Conservation (phyloP, 2,329 filamentous ascomycete species). For the Exophiala alcalophila region DNA sequence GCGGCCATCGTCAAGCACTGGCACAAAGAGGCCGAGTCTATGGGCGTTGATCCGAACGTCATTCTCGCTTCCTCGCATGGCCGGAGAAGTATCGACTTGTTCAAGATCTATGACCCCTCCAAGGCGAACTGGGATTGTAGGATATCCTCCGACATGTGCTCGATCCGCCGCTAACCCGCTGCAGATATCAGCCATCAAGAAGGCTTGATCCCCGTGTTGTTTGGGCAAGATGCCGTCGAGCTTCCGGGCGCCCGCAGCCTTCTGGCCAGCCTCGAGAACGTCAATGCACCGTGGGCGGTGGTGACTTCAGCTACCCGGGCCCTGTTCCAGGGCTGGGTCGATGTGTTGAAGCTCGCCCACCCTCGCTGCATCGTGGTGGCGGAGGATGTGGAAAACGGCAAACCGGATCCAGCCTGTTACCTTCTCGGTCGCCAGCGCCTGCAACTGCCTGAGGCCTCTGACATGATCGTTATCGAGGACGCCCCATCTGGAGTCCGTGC, state of each 20-base stretch:
- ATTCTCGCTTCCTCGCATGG: conserved; percentile 93
- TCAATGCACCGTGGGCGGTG: conserved; percentile 75
- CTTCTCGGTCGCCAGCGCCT: conserved; percentile 63
- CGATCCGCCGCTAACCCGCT: conserved; percentile 1
- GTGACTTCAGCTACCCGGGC: conserved; percentile 66
- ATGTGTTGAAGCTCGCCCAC: conserved; percentile 61
- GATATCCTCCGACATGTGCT: conserved; percentile 35
- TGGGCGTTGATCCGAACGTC: conserved; percentile 76
- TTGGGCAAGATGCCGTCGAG: conserved; percentile 75
- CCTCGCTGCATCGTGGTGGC: conserved; percentile 69
- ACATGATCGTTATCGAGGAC: conserved; percentile 79
- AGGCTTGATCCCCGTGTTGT: conserved; percentile 69
- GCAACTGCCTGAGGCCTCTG: conserved; percentile 45
- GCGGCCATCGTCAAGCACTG: conserved; percentile 63
- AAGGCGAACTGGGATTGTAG: conserved; percentile 92
- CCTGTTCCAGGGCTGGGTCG: conserved; percentile 70
- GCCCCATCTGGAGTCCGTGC: conserved; percentile 79
- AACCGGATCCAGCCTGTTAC: conserved; percentile 76
- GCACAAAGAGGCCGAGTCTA: conserved; percentile 65
- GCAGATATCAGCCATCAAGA: conserved; percentile 80
- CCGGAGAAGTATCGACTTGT: conserved; percentile 79
- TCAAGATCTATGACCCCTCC: conserved; percentile 74
- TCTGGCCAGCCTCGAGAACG: conserved; percentile 62
- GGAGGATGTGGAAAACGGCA: conserved; percentile 71
- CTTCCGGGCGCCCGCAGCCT: conserved; percentile 77